Evolutionary conservation across 257 asterid genomes (phyloP), one percentile per base, ranked within the genome.

Genomic region (Perilla frutescens): DNA sequence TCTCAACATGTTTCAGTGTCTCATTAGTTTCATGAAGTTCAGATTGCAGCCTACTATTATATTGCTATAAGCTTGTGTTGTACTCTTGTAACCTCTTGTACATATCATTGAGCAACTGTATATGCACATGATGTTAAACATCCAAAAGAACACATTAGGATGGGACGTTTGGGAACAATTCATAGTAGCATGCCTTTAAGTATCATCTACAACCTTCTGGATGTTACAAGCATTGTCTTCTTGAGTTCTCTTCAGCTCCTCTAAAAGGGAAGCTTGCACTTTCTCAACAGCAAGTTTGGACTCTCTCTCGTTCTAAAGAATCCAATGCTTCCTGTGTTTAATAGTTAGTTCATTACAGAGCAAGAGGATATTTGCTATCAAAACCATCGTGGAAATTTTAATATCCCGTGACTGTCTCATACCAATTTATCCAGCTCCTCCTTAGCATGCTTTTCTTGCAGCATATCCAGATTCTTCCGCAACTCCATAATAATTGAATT

Each of bases 21-120:
- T 94, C 96, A 73, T 86, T 87, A 10, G 87, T 85, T 2, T 78
- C 63, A 68, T 90, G 86, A 75, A 89, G 89, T 58, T 94, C 97
- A 2, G 91, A 81, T 77, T 91, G 98, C 82, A 94, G 98, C 66
- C 80, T 87, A 56, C 85, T 91, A 72, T 91, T 94, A 81, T 91
- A 94, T 68, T 88, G 90, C 79, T 94, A 96, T 77, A 94, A 84
- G 65, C 96, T 94, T 6, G 92, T 88, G 72, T 88, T 91, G 64
- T 94, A 94, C 82, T 94, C 98, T 76, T 88, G 96, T 62, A 84
- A 64, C 70, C 96, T 81, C 88, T 83, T 94, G 76, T 81, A 82
- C 88, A 79, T 85, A 58, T 88, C 94, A 73, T 89, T 87, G 55
- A 91, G 78, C 2, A 96, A 84, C 45, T 86, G 92, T 64, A 94